phyloP scores from a whole-genome alignment of 139 green algal genomes.

The Axilococcus clingmanii region DNA sequence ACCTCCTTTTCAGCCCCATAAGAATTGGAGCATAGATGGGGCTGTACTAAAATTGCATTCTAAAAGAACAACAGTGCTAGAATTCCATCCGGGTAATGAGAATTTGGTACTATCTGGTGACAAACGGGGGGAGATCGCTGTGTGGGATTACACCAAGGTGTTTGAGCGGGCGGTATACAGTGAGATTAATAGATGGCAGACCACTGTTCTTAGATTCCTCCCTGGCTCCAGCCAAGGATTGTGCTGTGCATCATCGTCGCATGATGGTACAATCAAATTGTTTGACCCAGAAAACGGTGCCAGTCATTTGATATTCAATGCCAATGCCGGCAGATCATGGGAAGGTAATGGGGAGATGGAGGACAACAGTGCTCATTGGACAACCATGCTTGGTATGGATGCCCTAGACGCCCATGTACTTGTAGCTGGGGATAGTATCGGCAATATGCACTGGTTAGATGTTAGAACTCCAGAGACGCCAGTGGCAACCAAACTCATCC shows the following conservation, averaged over 20 bases:
- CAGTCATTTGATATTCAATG: not conserved
- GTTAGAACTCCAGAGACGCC: conserved; percentile 10
- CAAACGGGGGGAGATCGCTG: conserved; percentile 69
- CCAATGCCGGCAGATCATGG: not conserved
- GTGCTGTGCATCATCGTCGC: conserved; percentile 31
- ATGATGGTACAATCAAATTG: conserved; percentile 61
- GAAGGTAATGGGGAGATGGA: conserved; percentile 3
- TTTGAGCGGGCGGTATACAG: conserved; percentile 64
- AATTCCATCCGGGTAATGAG: conserved; percentile 60
- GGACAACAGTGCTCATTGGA: conserved; percentile 9
- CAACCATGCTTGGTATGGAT: conserved; percentile 22
- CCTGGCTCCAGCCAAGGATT: conserved; percentile 15
- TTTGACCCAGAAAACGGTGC: conserved; percentile 7
- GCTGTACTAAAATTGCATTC: conserved; percentile 77
- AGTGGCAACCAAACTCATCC: conserved; percentile 41
- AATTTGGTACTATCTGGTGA: conserved; percentile 62
- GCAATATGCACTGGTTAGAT: conserved; percentile 50
- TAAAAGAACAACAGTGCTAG: conserved; percentile 51
- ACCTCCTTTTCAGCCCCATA: not conserved
- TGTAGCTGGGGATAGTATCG: conserved; percentile 52
- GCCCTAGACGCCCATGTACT: not conserved
- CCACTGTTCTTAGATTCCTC: conserved; percentile 50
- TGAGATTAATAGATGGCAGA: conserved; percentile 48
- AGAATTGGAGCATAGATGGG: conserved; percentile 56
- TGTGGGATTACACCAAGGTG: conserved; percentile 77